Base-by-base conservation (phyloP, 192 early-diverging fungal species). In the Irineochytrium annulatum region DNA sequence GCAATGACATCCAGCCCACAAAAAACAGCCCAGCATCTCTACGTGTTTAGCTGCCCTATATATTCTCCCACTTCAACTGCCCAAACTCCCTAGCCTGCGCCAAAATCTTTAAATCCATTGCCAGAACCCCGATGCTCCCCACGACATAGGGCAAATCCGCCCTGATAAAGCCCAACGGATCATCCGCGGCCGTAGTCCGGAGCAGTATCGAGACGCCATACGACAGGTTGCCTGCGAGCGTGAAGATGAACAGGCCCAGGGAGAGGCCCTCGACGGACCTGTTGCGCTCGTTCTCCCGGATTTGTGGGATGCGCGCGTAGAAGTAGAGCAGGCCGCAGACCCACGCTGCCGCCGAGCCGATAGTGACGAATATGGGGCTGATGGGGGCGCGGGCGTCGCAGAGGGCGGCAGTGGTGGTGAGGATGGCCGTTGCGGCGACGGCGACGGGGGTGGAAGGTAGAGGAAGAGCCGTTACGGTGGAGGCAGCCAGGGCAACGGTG, bases 111-210 rank as follows among this genome's bases (percentile, higher is more conserved):
- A 72, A 39, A 69, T 78, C 76, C 34, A 75, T 69, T 2, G 43
- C 48, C 17, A 71, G 58, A 0, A 60, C 62, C 13, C 76, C 76
- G 2, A 72, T 52, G 3, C 59, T 63, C 22, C 76, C 76, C 20
- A 78, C 22, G 22, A 78, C 41, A 49, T 73, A 78, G 13, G 76
- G 76, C 52, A 76, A 34, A n/a, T 66, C 55, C 16, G 69, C 27
- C 19, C 33, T 22, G 52, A 74, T 71, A 33, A 62, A 68, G 35
- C 33, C 54, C 20, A 16, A 29, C 1, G 35, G 14, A 16, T 17
- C 49, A 54, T 74, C 65, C 32, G 64, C 37, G 0, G 52, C 30
- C 26, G 70, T 65, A 22, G 55, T 22, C 30, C 74, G 63, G 14
- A 71, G 46, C 2, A 78, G 34, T 19, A 78, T 63, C 6, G 59